phyloP scores from a whole-genome alignment of 2,329 filamentous ascomycete genomes.

The Aspergillus terreus region DNA sequence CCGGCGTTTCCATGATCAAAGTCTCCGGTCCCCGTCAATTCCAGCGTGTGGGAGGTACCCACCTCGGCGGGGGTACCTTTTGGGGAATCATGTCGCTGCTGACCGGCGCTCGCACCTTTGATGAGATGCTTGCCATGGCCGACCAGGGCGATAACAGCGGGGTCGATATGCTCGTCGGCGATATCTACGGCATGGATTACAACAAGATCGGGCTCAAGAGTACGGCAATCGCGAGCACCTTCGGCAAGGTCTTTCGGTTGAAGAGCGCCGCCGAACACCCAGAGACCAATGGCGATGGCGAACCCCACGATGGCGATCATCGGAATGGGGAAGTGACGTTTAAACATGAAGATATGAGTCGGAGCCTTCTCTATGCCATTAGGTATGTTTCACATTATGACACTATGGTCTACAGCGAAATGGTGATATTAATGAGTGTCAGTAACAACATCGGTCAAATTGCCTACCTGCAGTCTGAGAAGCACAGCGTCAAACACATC shows the following conservation, averaged over 20 bases:
- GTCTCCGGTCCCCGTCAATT: slow-evolving; percentile 85
- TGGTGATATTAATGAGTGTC: slow-evolving; percentile 20
- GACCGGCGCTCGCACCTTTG: slow-evolving; percentile 91
- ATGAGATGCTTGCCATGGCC: slow-evolving; percentile 92
- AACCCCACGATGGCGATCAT: slow-evolving; percentile 74
- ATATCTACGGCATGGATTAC: slow-evolving; percentile 96
- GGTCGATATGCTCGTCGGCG: slow-evolving; percentile 94
- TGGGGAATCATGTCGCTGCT: slow-evolving; percentile 91
- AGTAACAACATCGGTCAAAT: slow-evolving; percentile 99
- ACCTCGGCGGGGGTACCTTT: slow-evolving; percentile 91
- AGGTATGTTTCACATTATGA: slow-evolving; percentile 42
- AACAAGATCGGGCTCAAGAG: slow-evolving; percentile 94
- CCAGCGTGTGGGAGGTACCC: slow-evolving; percentile 89
- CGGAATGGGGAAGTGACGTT: slow-evolving; percentile 46
- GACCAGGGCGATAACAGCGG: slow-evolving; percentile 86
- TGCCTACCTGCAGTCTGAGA: slow-evolving; percentile 93
- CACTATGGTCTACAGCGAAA: slow-evolving; percentile 3
- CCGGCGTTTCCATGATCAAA: slow-evolving; percentile 94
- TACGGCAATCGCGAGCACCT: slow-evolving; percentile 91
- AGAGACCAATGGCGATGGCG: slow-evolving; percentile 44
- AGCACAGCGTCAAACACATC: slow-evolving; percentile 84
- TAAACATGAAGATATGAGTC: slow-evolving; percentile 74
- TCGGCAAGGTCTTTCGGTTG: slow-evolving; percentile 94
- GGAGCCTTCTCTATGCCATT: slow-evolving; percentile 89
- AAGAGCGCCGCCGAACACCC: slow-evolving; percentile 77